These are phyloP conservation scores for Cryptosporidium viatorum DNA, from an alignment of 169 alveolate genomes.

Conservation along the genomic window DNA sequence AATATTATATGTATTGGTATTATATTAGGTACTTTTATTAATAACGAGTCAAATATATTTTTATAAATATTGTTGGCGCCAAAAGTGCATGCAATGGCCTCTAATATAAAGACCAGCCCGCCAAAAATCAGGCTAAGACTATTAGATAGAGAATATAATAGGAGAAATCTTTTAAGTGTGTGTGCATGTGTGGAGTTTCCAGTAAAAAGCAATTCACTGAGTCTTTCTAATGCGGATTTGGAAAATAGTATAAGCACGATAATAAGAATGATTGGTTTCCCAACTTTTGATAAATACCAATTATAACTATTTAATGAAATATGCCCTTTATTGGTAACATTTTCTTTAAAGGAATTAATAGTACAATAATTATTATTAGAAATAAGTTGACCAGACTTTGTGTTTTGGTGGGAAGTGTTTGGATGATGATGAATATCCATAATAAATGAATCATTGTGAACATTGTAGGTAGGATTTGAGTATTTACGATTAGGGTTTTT, in stretches of 20 bases:
- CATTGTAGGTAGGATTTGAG: neutral
- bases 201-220: conserved; percentile 33
- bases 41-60: neutral
- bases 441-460: neutral
- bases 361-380: neutral
- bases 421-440: neutral
- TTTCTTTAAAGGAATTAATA: conserved; percentile 18
- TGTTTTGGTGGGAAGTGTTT: neutral
- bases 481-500: neutral
- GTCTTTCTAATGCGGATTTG: conserved; percentile 18
- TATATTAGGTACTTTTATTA: neutral
- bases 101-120: conserved; percentile 8
- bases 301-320: conserved; percentile 17
- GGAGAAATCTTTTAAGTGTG: neutral
- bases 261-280: neutral
- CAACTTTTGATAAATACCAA: conserved; percentile 37
- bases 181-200: neutral
- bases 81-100: conserved; percentile 48
- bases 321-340: conserved; percentile 19
- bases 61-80: conserved; percentile 16
- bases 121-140: conserved; percentile 10
- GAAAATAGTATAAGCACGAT: neutral
- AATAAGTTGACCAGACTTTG: neutral
- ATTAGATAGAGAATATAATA: conserved; percentile 6
- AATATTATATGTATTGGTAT: conserved; percentile 28